Conservation (phyloP, 768 basidiomycete genomes). For the Thelephora ganbajun region DNA sequence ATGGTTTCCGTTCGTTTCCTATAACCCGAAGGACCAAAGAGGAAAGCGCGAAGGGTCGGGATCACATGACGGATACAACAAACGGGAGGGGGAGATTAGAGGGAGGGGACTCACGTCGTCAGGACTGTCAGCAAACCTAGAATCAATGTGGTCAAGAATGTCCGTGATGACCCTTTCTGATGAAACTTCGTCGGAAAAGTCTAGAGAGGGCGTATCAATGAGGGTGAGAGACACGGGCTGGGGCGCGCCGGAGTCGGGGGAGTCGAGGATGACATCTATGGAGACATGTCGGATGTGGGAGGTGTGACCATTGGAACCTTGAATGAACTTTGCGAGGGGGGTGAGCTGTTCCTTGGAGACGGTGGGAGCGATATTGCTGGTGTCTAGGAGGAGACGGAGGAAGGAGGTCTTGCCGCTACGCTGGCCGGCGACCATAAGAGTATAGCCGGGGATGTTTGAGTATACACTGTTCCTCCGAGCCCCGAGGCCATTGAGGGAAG, state of each 20-base stretch:
- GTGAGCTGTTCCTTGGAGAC: constrained; percentile 65
- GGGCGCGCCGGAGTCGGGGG: constrained; percentile 28
- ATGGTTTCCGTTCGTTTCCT: constrained; percentile 72
- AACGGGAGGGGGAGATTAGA: constrained; percentile 11
- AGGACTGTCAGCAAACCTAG: constrained; percentile 56
- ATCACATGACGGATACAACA: constrained; percentile 10
- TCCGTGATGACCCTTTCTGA: constrained; percentile 54
- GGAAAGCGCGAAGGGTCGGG: constrained; percentile 4
- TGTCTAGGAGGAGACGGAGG: constrained; percentile 75
- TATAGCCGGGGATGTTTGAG: constrained; percentile 33
- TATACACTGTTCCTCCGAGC: constrained; percentile 10
- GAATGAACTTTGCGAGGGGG: constrained; percentile 72
- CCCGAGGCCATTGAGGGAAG: constrained; percentile 14
- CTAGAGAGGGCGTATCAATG: constrained; percentile 73
- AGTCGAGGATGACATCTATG: constrained; percentile 54
- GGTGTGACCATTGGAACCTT: constrained; percentile 59
- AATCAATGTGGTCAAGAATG: constrained; percentile 58
- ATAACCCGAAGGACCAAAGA: background rate
- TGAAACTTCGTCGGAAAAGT: constrained; percentile 51
- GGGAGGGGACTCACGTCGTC: constrained; percentile 51
- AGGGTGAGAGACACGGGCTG: constrained; percentile 51
- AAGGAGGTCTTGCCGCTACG: constrained; percentile 81
- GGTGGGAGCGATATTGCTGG: constrained; percentile 47
- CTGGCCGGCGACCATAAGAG: constrained; percentile 72
- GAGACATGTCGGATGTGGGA: constrained; percentile 57